Evolutionary conservation across 345 rosid species (phyloP).

Genomic region (Kernera saxatilis): DNA sequence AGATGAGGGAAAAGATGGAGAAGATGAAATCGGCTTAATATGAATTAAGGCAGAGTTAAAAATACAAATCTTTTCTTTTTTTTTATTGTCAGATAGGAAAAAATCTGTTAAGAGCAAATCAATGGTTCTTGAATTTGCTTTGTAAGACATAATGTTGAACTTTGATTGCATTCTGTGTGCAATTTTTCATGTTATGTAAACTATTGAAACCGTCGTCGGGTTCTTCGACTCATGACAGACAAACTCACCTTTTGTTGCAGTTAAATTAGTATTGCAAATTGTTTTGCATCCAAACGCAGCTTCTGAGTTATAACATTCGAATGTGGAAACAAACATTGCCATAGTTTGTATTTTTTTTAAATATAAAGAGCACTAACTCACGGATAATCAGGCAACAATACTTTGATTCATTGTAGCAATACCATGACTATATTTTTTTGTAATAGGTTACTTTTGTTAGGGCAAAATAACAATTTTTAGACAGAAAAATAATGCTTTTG

Average conservation of each 20-base stretch:
- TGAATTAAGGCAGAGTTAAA: neutral
- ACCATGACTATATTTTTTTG: no score
- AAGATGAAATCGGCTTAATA: conserved; percentile 26
- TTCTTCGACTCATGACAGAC: neutral
- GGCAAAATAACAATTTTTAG: no score
- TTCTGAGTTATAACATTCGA: no score
- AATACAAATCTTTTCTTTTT: neutral
- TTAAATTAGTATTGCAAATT: no score
- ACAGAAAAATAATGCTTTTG: no score
- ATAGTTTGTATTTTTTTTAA: no score
- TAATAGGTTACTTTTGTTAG: no score
- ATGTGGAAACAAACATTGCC: no score
- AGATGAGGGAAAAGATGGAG: conserved; percentile 69
- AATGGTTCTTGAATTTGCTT: neutral
- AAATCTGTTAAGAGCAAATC: neutral
- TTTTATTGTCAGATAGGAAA: neutral
- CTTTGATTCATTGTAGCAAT: no score
- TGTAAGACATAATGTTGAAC: neutral
- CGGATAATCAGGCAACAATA: no score
- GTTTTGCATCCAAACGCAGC: no score
- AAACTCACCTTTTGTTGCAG: neutral
- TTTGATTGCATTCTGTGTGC: neutral
- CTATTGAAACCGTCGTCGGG: neutral
- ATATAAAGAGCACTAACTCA: no score
- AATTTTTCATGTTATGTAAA: neutral